A percentile compares a stretch with the other conserved stretches of the same genome.
phyloP scores from a whole-genome alignment of 208 protist species.

The Naegleria gruberi region DNA sequence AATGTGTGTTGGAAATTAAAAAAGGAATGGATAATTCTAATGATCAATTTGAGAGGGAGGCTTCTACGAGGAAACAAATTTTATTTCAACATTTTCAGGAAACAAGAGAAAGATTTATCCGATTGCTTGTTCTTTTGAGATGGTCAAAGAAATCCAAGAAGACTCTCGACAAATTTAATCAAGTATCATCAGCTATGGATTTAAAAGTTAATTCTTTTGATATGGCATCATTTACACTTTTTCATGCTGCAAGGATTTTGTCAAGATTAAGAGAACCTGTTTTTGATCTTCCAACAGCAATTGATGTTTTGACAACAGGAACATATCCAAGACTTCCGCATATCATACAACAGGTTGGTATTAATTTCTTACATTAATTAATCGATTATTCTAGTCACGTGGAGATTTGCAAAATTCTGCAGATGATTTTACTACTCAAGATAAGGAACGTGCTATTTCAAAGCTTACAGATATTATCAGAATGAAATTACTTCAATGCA shows the following conservation, averaged over 20 bases:
- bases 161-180: background rate
- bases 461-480: slow-evolving; percentile 3
- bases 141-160: background rate
- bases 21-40: background rate
- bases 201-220: background rate
- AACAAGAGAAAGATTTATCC: background rate
- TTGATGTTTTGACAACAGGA: slow-evolving; percentile 15
- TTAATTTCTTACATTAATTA: background rate
- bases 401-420: background rate
- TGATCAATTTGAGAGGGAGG: background rate
- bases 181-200: background rate
- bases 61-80: background rate
- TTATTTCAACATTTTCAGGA: background rate
- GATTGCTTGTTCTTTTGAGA: background rate
- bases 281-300: slow-evolving; percentile 13
- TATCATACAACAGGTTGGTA: background rate
- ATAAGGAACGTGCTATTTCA: background rate
- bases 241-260: background rate
- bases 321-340: background rate
- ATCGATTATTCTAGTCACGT: background rate
- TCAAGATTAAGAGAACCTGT: background rate
- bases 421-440: background rate
- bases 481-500: slow-evolving; percentile 14
- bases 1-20: background rate
- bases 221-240: background rate